A percentile compares a stretch with the other conserved stretches of the same genome.
phyloP scores from a whole-genome alignment of 2,329 filamentous ascomycete genomes.

The Thelonectria blattea region DNA sequence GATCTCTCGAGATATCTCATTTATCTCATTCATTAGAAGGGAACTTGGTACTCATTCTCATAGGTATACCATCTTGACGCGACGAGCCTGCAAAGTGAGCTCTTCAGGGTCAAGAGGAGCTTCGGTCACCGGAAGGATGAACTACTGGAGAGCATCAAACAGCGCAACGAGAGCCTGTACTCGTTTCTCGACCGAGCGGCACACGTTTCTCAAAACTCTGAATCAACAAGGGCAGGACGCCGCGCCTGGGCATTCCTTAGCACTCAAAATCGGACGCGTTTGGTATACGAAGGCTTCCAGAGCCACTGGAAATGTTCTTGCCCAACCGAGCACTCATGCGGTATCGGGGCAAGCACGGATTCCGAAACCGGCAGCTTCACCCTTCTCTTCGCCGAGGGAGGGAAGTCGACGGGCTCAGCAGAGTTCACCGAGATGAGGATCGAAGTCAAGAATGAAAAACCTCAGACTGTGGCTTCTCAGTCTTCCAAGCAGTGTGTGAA shows the following conservation, averaged over 20 bases:
- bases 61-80: neutral
- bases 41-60: neutral
- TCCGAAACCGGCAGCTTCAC: neutral
- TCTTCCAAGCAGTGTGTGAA: no score
- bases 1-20: neutral
- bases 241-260: neutral
- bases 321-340: neutral
- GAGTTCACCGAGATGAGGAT: no score
- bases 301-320: neutral
- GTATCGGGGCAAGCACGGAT: neutral
- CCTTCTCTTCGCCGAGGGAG: no score
- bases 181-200: neutral
- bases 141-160: neutral
- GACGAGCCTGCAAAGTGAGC: neutral
- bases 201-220: neutral
- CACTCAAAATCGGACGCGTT: neutral
- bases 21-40: no score
- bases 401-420: no score
- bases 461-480: no score
- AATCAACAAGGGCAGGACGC: no score
- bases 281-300: neutral
- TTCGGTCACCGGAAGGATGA: neutral
- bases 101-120: neutral
- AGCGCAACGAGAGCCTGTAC: neutral
- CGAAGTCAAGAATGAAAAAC: no score